A percentile compares a stretch with the other conserved stretches of the same genome.
Conservation (phyloP, 2,329 filamentous ascomycete genomes). For the Botrytis sinoallii region DNA sequence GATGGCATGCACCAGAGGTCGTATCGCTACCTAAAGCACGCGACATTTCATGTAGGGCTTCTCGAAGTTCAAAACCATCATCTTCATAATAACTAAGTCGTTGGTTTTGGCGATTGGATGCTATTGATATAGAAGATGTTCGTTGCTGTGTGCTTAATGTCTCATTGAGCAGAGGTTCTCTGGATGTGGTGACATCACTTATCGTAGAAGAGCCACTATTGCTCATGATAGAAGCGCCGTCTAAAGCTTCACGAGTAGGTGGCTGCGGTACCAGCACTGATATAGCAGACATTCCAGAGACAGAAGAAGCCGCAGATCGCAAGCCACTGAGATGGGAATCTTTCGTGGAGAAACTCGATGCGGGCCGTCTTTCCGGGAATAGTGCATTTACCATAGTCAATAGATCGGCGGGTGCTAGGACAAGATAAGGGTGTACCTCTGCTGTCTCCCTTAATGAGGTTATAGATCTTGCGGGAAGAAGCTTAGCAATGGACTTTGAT, state of each 20-base stretch:
- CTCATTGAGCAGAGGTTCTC: conserved; percentile 61
- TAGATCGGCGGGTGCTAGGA: conserved; percentile 76
- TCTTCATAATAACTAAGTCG: conserved; percentile 56
- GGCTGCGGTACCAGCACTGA: conserved; percentile 67
- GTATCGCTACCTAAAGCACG: conserved; percentile 62
- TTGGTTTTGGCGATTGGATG: conserved; percentile 45
- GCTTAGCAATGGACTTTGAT: conserved; percentile 51
- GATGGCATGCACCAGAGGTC: conserved; percentile 67
- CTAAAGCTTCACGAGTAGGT: conserved; percentile 50
- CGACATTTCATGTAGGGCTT: conserved; percentile 68
- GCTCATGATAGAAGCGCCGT: conserved; percentile 68
- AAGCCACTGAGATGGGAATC: conserved; percentile 56
- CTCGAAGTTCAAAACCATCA: conserved; percentile 62
- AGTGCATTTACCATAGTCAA: conserved; percentile 77
- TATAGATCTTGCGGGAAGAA: conserved; percentile 68
- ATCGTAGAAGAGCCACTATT: conserved; percentile 70
- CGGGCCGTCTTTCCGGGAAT: conserved; percentile 70
- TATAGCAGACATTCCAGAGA: conserved; percentile 63
- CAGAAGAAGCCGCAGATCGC: conserved; percentile 64
- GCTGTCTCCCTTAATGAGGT: conserved; percentile 72
- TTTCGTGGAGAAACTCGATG: conserved; percentile 50
- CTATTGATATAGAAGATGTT: conserved; percentile 49
- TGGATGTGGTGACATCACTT: conserved; percentile 66
- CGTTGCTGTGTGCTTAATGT: conserved; percentile 48
- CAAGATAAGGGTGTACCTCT: conserved; percentile 75